Percentiles rank a stretch among this genome's conserved stretches.
Evolutionary conservation across 805 yeast species (phyloP).

Genomic region (Saturnispora dispora): DNA sequence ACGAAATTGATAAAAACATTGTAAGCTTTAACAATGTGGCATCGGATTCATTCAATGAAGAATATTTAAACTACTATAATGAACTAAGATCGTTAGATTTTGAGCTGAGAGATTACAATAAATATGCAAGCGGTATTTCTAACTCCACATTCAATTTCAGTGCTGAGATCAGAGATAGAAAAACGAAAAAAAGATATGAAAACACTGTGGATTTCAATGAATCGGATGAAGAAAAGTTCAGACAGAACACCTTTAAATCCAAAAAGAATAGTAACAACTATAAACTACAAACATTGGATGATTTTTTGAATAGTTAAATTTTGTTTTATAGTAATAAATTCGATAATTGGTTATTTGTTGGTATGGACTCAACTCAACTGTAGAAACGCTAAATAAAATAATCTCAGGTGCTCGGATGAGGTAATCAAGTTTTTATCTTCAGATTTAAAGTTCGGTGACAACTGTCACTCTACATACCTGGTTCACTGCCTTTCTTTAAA

Average conservation of each 20-base stretch:
- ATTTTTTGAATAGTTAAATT: constrained; percentile 41
- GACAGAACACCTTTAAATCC: neutral
- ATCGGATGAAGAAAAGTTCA: neutral
- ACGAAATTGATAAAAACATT: neutral
- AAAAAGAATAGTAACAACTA: constrained; percentile 25
- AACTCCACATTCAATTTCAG: neutral
- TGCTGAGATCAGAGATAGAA: neutral
- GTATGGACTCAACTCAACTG: neutral
- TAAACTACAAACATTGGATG: constrained; percentile 74
- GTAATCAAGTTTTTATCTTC: neutral
- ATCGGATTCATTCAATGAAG: constrained; percentile 14
- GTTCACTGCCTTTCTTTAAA: neutral
- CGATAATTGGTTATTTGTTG: neutral
- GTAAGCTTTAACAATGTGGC: constrained; percentile 14
- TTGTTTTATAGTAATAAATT: neutral
- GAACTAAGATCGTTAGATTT: constrained; percentile 26
- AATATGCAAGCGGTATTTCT: constrained; percentile 21
- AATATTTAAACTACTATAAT: constrained; percentile 21
- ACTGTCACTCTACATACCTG: neutral
- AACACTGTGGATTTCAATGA: neutral
- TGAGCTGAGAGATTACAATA: constrained; percentile 33
- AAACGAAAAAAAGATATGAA: neutral
- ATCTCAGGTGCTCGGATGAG: no score
- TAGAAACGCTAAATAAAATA: neutral
- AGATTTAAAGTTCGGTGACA: neutral